Base-by-base conservation (phyloP, 371 early-diverging fungal species). In the Actinomucor elegans region DNA sequence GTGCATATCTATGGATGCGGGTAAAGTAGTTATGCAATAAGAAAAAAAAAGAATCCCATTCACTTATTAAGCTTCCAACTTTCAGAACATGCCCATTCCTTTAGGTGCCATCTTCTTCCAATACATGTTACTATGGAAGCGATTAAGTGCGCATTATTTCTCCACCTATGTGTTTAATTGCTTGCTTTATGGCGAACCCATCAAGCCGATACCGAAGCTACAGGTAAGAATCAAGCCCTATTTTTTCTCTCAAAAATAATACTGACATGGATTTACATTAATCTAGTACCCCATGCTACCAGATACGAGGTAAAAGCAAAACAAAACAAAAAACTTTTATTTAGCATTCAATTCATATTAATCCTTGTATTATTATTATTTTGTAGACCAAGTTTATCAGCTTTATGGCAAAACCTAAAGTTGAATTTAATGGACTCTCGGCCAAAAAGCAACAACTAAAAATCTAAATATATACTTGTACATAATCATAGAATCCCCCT, bases 211-310 rank as follows among this genome's bases (percentile, higher is more conserved):
- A 33, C 84, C 82, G 18, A 73, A 78, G 52, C 50, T 84, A 36
- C 84, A 75, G 73, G 78, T 74, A 64, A n/a, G 18, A 2, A 35
- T 40, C 18, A 52, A 27, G 28, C 20, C 40, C 11, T 38, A 45
- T 32, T 27, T 48, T 32, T n/a, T 38, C 10, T 42, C 40, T 54
- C 7, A 38, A 48, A 8, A 44, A n/a, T n/a, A n/a, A n/a, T n/a
- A n/a, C n/a, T n/a, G n/a, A n/a, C n/a, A n/a, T n/a, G n/a, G n/a
- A n/a, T n/a, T n/a, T n/a, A n/a, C n/a, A n/a, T n/a, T n/a, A n/a
- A n/a, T n/a, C n/a, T 40, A 27, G 68, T 81, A 83, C 36, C 77
- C 84, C 24, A 83, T 83, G 84, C 58, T 83, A 18, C 84, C 84
- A 1, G 81, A 80, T 50, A 72, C 65, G 46, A 73, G 83, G 80